Conservation (phyloP, 2,329 filamentous ascomycete species). For the Trichoderma sp. region DNA sequence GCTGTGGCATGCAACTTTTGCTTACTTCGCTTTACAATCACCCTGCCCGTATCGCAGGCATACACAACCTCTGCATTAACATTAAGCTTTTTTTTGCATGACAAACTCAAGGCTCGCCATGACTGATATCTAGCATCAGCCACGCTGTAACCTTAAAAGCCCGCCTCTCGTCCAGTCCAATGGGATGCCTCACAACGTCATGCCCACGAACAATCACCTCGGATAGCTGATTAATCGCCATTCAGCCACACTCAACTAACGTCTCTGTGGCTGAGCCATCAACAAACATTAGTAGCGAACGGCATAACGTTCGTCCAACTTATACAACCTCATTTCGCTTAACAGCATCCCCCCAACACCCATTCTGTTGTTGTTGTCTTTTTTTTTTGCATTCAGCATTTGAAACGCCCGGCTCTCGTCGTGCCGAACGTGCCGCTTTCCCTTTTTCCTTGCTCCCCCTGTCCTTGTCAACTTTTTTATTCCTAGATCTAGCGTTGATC, state of each 20-base stretch:
- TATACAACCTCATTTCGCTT: slow-evolving; percentile 7
- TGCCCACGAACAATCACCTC: background rate
- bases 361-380: no score
- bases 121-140: background rate
- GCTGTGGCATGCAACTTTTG: background rate
- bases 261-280: background rate
- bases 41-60: background rate
- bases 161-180: background rate
- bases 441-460: background rate
- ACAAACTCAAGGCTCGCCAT: background rate
- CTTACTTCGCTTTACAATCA: background rate
- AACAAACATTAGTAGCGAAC: background rate
- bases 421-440: slow-evolving; percentile 6
- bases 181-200: slow-evolving; percentile 4
- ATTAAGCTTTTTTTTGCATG: background rate
- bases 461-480: background rate
- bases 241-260: background rate
- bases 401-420: background rate
- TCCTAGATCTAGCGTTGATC: background rate
- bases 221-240: background rate
- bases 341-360: background rate
- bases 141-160: background rate
- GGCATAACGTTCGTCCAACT: background rate
- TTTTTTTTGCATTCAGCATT: background rate
- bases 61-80: background rate